phyloP scores from a whole-genome alignment of 192 early-diverging fungal genomes.

The Allomyces macrogynus region DNA sequence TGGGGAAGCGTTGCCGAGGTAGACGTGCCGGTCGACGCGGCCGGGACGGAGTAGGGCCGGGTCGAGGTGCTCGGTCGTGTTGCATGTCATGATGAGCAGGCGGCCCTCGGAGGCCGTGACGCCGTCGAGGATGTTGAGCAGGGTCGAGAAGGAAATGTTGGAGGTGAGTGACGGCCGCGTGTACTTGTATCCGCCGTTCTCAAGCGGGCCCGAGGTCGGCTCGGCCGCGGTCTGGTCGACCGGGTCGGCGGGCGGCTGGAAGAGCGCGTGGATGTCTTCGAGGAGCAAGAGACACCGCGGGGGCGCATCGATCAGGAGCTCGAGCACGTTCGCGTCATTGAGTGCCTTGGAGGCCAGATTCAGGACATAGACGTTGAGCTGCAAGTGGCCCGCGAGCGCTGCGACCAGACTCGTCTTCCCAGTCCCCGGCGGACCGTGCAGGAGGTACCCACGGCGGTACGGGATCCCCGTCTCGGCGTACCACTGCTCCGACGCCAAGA shows the following conservation, averaged over 20 bases:
- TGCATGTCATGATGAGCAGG: constrained; percentile 29
- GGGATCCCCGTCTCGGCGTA: constrained; percentile 26
- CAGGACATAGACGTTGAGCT: constrained; percentile 26
- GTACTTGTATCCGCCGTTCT: too few relatives aligned
- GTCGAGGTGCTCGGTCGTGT: constrained; percentile 18
- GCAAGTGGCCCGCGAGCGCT: constrained; percentile 27
- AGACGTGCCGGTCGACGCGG: constrained; percentile 26
- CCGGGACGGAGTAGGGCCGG: constrained; percentile 31
- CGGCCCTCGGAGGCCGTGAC: constrained; percentile 26
- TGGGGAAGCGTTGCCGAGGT: constrained; percentile 17
- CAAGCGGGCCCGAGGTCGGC: background rate
- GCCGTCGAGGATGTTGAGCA: constrained; percentile 29
- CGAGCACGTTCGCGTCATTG: constrained; percentile 18
- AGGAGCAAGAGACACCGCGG: constrained; percentile 29
- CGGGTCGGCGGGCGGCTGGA: constrained; percentile 3
- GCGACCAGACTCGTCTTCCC: constrained; percentile 29
- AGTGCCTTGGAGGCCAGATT: constrained; percentile 17
- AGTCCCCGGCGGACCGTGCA: constrained; percentile 31
- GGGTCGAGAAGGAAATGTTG: constrained; percentile 18
- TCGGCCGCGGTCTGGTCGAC: constrained; percentile 8
- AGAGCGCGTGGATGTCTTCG: constrained; percentile 23
- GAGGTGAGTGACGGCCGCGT: background rate
- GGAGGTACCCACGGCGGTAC: constrained; percentile 27
- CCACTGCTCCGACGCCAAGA: constrained; percentile 20
- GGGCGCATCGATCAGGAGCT: constrained; percentile 17